phyloP scores from a whole-genome alignment of 1,284 basidiomycete species.

The Exobasidium cylindrosporum region DNA sequence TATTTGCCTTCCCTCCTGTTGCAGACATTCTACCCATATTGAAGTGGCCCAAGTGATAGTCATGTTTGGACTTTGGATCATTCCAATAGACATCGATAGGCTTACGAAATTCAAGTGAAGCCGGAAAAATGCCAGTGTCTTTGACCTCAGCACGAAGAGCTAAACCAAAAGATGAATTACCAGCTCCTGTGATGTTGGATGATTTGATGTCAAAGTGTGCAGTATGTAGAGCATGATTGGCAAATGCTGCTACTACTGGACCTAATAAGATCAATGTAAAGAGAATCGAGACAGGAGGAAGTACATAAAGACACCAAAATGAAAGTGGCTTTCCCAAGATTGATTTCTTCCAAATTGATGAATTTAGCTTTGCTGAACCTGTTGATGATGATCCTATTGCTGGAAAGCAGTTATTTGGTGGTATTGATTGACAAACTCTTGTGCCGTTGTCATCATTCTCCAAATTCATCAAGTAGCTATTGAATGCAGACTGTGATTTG shows the following conservation, averaged over 20 bases:
- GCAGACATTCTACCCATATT: slow-evolving; percentile 47
- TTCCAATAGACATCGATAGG: slow-evolving; percentile 55
- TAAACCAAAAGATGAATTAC: slow-evolving; percentile 52
- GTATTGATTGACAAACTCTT: no score
- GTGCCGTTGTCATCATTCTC: no score
- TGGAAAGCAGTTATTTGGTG: no score
- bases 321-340: slow-evolving; percentile 44
- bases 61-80: slow-evolving; percentile 28
- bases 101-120: slow-evolving; percentile 52
- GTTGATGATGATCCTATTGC: no score
- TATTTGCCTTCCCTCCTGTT: slow-evolving; percentile 53
- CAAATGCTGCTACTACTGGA: slow-evolving; percentile 54
- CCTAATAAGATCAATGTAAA: slow-evolving; percentile 46
- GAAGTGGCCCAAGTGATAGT: slow-evolving; percentile 47
- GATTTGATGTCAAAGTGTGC: slow-evolving; percentile 48
- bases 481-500: no score
- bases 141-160: slow-evolving; percentile 50
- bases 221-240: slow-evolving; percentile 53
- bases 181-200: slow-evolving; percentile 53
- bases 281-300: slow-evolving; percentile 40
- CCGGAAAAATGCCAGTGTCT: slow-evolving; percentile 57
- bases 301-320: slow-evolving; percentile 43
- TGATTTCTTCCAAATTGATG: slow-evolving; percentile 48
- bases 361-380: no score
- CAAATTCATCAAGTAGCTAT: no score